phyloP scores from a whole-genome alignment of 495 filamentous ascomycete species.

The Penicillium roqueforti region DNA sequence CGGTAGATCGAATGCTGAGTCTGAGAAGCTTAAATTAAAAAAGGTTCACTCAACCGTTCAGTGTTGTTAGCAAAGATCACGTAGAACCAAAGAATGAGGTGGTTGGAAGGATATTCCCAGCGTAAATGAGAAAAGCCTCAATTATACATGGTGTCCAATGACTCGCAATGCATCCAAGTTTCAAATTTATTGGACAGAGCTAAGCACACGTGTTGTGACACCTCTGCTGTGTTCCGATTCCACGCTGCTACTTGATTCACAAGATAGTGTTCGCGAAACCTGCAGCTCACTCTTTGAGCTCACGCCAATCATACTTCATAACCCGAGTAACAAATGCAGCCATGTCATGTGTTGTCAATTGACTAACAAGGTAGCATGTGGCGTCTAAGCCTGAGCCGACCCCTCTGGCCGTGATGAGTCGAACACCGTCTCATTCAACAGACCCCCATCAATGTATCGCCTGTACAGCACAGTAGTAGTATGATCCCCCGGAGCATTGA shows the following conservation, averaged over 20 bases:
- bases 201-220: neutral
- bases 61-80: constrained; percentile 15
- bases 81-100: constrained; percentile 1
- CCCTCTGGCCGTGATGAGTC: constrained; percentile 73
- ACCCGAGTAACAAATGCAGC: constrained; percentile 63
- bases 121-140: neutral
- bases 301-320: constrained; percentile 67
- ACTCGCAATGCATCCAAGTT: constrained; percentile 22
- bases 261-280: neutral
- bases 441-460: constrained; percentile 66
- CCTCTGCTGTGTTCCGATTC: neutral
- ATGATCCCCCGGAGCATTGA: constrained; percentile 33
- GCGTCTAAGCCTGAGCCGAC: constrained; percentile 76
- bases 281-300: constrained; percentile 51
- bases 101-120: constrained; percentile 11
- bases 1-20: neutral
- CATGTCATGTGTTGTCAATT: constrained; percentile 61
- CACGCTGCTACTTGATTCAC: neutral
- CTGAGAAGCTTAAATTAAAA: neutral
- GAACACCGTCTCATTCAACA: constrained; percentile 61
- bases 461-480: constrained; percentile 71
- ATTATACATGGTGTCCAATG: constrained; percentile 8
- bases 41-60: neutral
- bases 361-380: constrained; percentile 69
- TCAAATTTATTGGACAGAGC: neutral